Evolutionary conservation across 2,329 filamentous ascomycete genomes (phyloP).

Genomic region (Furcasterigmium sp.): DNA sequence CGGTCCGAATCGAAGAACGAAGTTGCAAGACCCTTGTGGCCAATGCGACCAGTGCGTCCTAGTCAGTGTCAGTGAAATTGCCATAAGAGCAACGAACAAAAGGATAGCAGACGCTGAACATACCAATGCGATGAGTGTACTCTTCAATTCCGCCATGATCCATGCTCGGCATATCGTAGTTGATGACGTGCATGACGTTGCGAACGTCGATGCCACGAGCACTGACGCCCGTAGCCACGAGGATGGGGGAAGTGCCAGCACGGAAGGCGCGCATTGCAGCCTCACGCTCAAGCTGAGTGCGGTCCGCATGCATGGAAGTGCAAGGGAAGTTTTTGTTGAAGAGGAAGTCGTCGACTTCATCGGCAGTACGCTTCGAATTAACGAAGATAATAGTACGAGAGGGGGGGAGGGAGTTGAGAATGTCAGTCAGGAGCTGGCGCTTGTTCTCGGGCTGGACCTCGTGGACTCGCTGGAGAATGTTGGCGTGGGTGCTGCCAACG

Average conservation of each 20-base stretch:
- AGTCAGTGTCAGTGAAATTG: background rate
- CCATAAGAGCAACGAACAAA: conserved; percentile 10
- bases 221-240: conserved; percentile 81
- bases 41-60: conserved; percentile 92
- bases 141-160: conserved; percentile 85
- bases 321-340: conserved; percentile 76
- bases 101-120: background rate
- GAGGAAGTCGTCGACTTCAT: conserved; percentile 81
- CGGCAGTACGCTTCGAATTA: conserved; percentile 72
- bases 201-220: conserved; percentile 85
- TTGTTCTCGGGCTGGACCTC: conserved; percentile 63
- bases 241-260: conserved; percentile 65
- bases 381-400: conserved; percentile 85
- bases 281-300: conserved; percentile 87
- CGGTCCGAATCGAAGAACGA: conserved; percentile 78
- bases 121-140: conserved; percentile 92
- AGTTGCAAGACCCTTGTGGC: conserved; percentile 77
- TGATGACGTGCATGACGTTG: conserved; percentile 87
- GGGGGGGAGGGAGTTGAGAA: conserved; percentile 65
- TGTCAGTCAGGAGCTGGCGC: conserved; percentile 63
- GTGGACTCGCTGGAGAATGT: conserved; percentile 75
- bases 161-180: conserved; percentile 76
- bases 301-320: conserved; percentile 82
- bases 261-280: conserved; percentile 86
- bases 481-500: conserved; percentile 73